Evolutionary conservation across 1,139 yeast genomes (phyloP).

Genomic region (Zygoascus sp.): DNA sequence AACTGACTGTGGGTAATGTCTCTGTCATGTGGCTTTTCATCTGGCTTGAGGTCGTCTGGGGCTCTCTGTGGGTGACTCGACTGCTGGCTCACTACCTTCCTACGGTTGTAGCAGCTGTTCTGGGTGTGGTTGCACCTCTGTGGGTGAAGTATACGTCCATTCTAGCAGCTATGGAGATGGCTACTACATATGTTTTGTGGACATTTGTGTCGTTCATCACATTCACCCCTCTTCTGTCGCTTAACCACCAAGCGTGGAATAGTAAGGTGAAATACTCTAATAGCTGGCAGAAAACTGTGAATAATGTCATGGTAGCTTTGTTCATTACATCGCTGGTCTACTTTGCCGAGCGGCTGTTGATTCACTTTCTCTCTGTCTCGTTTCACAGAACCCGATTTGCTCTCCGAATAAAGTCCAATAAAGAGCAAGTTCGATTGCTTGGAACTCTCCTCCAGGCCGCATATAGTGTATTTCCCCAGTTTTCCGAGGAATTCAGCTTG

Average conservation of each 20-base stretch:
- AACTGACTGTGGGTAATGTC: slow-evolving; percentile 33
- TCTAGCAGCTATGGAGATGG: slow-evolving; percentile 36
- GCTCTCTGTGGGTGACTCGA: slow-evolving; percentile 36
- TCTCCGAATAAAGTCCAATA: slow-evolving; percentile 37
- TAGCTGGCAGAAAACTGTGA: slow-evolving; percentile 36
- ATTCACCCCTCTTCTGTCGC: slow-evolving; percentile 37
- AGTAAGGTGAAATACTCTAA: slow-evolving; percentile 27
- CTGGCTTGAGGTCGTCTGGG: slow-evolving; percentile 43
- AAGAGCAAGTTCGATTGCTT: slow-evolving; percentile 33
- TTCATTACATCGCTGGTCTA: slow-evolving; percentile 37
- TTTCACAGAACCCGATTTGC: slow-evolving; percentile 42
- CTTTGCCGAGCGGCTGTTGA: slow-evolving; percentile 36
- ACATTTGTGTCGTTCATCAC: slow-evolving; percentile 36
- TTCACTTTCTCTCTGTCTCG: slow-evolving; percentile 40
- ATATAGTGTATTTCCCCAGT: slow-evolving; percentile 37
- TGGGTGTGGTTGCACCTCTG: slow-evolving; percentile 36
- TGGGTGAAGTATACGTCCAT: slow-evolving; percentile 36
- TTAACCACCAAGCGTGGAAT: slow-evolving; percentile 30
- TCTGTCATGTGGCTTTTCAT: slow-evolving; percentile 40
- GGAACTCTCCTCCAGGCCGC: slow-evolving; percentile 35
- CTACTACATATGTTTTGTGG: slow-evolving; percentile 36
- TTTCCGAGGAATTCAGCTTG: slow-evolving; percentile 36
- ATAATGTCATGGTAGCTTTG: slow-evolving; percentile 37
- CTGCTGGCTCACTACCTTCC: slow-evolving; percentile 37
- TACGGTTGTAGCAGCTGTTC: slow-evolving; percentile 26